Conservation (phyloP, 2,329 filamentous ascomycete species). For the Colletotrichum siamense region DNA sequence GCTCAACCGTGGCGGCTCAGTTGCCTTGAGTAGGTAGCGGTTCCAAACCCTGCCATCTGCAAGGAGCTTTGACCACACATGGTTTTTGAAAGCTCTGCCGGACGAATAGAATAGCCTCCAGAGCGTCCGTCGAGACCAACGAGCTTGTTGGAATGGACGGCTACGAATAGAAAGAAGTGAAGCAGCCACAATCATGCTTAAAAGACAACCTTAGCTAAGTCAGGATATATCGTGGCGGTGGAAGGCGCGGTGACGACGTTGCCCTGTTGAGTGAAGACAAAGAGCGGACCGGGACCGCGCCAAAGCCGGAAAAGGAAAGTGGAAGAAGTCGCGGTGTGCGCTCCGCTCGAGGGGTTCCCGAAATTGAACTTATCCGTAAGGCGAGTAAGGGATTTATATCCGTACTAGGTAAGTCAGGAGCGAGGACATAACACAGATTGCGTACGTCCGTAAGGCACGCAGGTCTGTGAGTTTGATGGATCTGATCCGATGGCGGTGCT, state of each 20-base stretch:
- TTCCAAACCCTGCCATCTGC: background rate
- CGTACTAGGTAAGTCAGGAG: no score
- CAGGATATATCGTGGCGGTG: background rate
- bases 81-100: background rate
- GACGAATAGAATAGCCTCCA: no score
- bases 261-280: no score
- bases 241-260: background rate
- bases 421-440: background rate
- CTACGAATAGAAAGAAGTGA: no score
- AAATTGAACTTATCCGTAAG: no score
- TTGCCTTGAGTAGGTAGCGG: background rate
- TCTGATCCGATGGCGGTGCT: no score
- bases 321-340: background rate
- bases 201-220: no score
- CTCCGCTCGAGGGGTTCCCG: background rate
- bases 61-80: background rate
- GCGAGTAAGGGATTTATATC: no score
- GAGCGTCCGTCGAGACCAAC: background rate
- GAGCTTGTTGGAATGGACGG: no score
- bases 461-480: background rate
- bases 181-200: no score
- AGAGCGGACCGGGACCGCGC: background rate
- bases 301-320: background rate
- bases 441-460: background rate
- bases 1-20: background rate